Evolutionary conservation across 2,329 filamentous ascomycete species (phyloP).

Genomic region (Sporothrix humicola): DNA sequence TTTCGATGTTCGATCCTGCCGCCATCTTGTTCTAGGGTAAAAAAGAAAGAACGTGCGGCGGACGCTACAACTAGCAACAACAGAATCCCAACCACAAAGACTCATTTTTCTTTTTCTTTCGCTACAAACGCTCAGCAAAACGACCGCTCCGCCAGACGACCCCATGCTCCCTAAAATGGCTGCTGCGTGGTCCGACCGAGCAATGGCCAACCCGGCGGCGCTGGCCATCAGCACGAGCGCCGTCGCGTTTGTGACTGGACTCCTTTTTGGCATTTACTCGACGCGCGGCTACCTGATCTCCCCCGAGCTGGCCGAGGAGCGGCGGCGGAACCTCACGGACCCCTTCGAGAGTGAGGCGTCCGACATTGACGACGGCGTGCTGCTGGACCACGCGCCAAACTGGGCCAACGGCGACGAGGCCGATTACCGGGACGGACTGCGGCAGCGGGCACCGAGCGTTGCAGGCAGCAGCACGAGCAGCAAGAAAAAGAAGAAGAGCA

Average conservation of each 20-base stretch:
- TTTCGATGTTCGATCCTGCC: background rate
- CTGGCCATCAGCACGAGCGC: slow-evolving; percentile 76
- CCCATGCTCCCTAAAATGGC: slow-evolving; percentile 22
- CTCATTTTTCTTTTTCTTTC: background rate
- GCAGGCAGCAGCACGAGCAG: slow-evolving; percentile 42
- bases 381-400: slow-evolving; percentile 70
- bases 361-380: slow-evolving; percentile 65
- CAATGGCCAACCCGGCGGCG: slow-evolving; percentile 34
- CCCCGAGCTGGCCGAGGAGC: slow-evolving; percentile 61
- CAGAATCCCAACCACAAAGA: background rate
- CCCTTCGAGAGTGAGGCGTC: slow-evolving; percentile 72
- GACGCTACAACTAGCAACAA: background rate
- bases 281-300: slow-evolving; percentile 65
- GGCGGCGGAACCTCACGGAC: slow-evolving; percentile 61
- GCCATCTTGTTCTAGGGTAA: slow-evolving; percentile 18
- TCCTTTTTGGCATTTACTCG: slow-evolving; percentile 79
- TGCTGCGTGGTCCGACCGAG: slow-evolving; percentile 18
- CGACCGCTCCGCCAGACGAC: background rate
- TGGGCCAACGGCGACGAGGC: slow-evolving; percentile 68
- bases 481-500: slow-evolving; percentile 43
- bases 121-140: background rate
- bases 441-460: slow-evolving; percentile 49
- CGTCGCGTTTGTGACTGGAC: slow-evolving; percentile 75
- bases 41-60: background rate
- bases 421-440: slow-evolving; percentile 63